Evolutionary conservation across 495 filamentous ascomycete genomes (phyloP).

Genomic region (Bombardia bombarda): DNA sequence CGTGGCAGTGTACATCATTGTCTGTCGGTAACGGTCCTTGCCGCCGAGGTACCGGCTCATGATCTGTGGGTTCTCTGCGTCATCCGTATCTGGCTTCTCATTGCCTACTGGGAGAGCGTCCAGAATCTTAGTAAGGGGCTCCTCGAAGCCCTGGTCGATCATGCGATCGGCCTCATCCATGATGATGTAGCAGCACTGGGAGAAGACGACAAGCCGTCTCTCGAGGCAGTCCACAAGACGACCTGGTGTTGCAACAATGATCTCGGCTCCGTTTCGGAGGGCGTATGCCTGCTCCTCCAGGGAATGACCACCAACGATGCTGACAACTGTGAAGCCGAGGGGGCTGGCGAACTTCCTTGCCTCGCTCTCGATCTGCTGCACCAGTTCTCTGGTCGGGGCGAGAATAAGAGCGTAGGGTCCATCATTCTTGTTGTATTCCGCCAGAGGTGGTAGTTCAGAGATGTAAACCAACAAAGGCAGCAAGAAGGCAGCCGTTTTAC

Average conservation of each 20-base stretch:
- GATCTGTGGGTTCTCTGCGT: constrained; percentile 75
- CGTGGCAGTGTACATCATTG: constrained; percentile 99
- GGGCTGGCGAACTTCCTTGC: constrained; percentile 89
- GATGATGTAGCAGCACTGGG: constrained; percentile 96
- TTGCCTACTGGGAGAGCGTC: constrained; percentile 93
- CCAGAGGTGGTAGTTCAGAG: constrained; percentile 75
- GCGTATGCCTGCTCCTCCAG: constrained; percentile 92
- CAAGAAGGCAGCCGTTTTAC: constrained; percentile 95
- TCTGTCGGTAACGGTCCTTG: constrained; percentile 88
- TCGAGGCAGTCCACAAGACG: constrained; percentile 97
- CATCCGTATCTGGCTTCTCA: constrained; percentile 93
- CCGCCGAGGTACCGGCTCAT: constrained; percentile 80
- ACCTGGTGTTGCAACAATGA: constrained; percentile 96
- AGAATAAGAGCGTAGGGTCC: constrained; percentile 95
- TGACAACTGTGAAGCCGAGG: constrained; percentile 90
- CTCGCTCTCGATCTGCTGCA: constrained; percentile 94
- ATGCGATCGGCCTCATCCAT: constrained; percentile 97
- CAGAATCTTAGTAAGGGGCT: constrained; percentile 95
- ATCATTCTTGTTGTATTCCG: constrained; percentile 86
- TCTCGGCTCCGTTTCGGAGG: constrained; percentile 91
- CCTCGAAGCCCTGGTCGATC: constrained; percentile 98
- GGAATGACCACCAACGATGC: constrained; percentile 93
- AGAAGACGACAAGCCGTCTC: constrained; percentile 80
- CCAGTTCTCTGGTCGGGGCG: constrained; percentile 95
- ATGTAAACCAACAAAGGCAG: constrained; percentile 96